Conservation (phyloP, 192 early-diverging fungal genomes). For the Coemansia sp. region DNA sequence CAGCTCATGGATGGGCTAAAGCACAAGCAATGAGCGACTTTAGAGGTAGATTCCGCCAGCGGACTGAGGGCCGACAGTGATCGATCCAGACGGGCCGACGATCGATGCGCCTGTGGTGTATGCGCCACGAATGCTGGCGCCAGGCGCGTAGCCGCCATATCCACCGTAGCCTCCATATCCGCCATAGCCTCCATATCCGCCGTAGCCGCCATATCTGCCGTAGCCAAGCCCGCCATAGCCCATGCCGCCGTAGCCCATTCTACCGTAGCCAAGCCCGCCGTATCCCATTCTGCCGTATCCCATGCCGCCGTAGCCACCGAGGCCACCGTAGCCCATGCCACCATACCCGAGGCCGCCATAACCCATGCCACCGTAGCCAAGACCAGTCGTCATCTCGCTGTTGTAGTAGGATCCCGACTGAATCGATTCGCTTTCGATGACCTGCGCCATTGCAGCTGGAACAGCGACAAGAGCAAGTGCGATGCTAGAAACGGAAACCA, state of each 20-base stretch:
- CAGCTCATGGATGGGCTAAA: no score
- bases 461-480: constrained; percentile 18
- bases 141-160: constrained; percentile 31
- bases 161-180: constrained; percentile 23
- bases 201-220: constrained; percentile 18
- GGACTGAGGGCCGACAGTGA: constrained; percentile 53
- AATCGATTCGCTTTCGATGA: constrained; percentile 30
- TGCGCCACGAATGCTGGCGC: constrained; percentile 31
- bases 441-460: constrained; percentile 27
- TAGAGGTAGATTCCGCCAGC: constrained; percentile 49
- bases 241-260: constrained; percentile 15
- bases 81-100: constrained; percentile 50
- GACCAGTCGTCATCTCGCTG: constrained; percentile 21
- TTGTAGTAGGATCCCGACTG: constrained; percentile 53
- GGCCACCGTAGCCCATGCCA: constrained; percentile 19
- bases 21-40: not conserved
- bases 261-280: constrained; percentile 13
- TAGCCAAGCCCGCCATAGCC: constrained; percentile 17
- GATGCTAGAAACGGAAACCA: constrained; percentile 38
- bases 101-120: constrained; percentile 45
- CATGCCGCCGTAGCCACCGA: constrained; percentile 11
- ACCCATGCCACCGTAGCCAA: constrained; percentile 22
- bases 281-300: constrained; percentile 22
- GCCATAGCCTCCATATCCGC: constrained; percentile 19
- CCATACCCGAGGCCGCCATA: constrained; percentile 4